Percentiles rank a stretch among this genome's conserved stretches.
phyloP scores from a whole-genome alignment of 2,329 filamentous ascomycete species.

The Penicillium digitatum region DNA sequence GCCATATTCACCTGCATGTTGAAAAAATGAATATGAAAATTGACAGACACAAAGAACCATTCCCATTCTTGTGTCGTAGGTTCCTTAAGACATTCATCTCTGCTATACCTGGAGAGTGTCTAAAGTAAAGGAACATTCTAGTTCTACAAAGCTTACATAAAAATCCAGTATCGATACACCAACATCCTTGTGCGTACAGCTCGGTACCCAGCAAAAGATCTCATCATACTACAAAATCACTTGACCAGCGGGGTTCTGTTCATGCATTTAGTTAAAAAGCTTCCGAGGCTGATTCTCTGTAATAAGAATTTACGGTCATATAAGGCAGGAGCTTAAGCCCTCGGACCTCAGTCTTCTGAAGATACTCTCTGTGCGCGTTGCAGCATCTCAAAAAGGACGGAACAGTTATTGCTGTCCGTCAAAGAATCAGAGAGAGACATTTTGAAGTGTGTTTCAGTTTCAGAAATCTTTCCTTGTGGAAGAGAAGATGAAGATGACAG shows the following conservation, averaged over 20 bases:
- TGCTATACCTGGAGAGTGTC: background rate
- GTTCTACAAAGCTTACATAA: background rate
- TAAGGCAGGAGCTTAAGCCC: background rate
- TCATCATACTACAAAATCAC: background rate
- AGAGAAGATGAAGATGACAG: background rate
- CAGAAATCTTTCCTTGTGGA: too few species aligned
- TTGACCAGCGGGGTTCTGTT: background rate
- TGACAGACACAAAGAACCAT: background rate
- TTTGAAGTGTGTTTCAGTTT: background rate
- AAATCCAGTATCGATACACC: background rate
- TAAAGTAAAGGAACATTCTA: background rate
- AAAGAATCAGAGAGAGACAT: background rate
- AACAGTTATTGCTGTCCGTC: background rate
- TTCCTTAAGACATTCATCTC: background rate
- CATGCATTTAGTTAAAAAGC: background rate
- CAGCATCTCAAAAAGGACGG: background rate
- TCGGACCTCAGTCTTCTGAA: background rate
- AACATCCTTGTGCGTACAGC: background rate
- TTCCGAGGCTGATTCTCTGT: background rate
- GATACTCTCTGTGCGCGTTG: background rate
- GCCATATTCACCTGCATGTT: background rate
- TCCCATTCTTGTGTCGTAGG: background rate
- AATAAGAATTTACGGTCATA: background rate
- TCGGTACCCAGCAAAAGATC: background rate
- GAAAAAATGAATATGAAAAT: background rate